A percentile compares a stretch with the other conserved stretches of the same genome.
These are phyloP conservation scores for Fusarium oxysporum DNA, from an alignment of 2,329 filamentous ascomycete species.

Conservation along the genomic window DNA sequence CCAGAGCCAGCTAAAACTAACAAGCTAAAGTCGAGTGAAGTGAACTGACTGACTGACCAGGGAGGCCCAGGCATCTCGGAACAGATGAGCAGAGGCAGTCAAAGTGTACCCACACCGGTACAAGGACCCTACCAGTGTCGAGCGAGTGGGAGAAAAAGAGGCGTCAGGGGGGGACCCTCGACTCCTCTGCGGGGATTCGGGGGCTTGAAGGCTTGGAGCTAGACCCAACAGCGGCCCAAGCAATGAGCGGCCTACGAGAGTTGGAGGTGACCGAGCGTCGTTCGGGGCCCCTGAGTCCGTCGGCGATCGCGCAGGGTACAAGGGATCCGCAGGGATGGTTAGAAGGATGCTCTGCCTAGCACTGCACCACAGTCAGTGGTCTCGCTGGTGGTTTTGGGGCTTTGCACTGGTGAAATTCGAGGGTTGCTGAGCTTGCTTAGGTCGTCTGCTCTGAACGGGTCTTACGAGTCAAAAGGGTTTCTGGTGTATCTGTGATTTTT, in stretches of 20 bases:
- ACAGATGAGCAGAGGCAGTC: constrained; percentile 36
- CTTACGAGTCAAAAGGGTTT: constrained; percentile 27
- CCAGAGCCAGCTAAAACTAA: constrained; percentile 16
- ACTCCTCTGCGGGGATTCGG: constrained; percentile 44
- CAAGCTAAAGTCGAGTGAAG: constrained; percentile 30
- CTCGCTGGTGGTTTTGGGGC: constrained; percentile 7
- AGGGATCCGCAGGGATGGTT: constrained; percentile 32
- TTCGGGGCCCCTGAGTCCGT: constrained; percentile 45
- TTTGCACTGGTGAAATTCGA: constrained; percentile 15
- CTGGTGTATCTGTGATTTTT: constrained; percentile 3
- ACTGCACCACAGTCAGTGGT: constrained; percentile 6
- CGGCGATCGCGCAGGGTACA: constrained; percentile 43
- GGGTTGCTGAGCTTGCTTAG: constrained; percentile 25
- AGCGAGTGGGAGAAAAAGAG: constrained; percentile 40
- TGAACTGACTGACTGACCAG: constrained; percentile 37
- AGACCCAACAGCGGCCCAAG: constrained; percentile 45
- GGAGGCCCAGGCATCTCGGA: constrained; percentile 32
- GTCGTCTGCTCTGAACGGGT: background rate
- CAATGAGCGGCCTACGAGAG: constrained; percentile 23
- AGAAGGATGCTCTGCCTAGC: constrained; percentile 21
- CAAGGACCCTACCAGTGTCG: constrained; percentile 29
- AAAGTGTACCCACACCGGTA: constrained; percentile 31
- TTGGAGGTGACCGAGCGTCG: constrained; percentile 45
- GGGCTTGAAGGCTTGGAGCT: constrained; percentile 42
- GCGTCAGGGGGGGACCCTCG: constrained; percentile 45